phyloP scores from a whole-genome alignment of 192 early-diverging fungal genomes.

The Backusella circina region DNA sequence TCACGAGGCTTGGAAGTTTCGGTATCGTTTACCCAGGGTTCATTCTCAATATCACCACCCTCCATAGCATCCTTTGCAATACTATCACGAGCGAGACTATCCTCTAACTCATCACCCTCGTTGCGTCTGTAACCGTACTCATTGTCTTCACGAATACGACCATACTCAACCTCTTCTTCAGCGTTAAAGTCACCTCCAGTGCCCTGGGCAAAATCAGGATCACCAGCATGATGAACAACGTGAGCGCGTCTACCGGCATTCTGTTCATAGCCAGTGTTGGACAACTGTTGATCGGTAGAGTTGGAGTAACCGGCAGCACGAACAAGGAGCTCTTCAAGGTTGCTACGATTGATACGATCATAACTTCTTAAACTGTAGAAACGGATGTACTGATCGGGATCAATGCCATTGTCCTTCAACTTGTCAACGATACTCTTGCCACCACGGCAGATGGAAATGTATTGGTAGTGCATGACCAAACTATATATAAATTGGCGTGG shows the following conservation, averaged over 20 bases:
- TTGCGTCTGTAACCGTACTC: neutral
- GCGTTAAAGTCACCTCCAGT: conserved; percentile 7
- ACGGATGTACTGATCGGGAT: conserved; percentile 60
- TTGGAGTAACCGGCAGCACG: conserved; percentile 17
- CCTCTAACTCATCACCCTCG: neutral
- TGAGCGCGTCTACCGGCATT: neutral
- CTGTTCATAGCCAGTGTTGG: neutral
- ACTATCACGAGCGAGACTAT: conserved; percentile 3
- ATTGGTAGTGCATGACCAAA: conserved; percentile 80
- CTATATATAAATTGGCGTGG: conserved; percentile 4
- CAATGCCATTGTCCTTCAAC: conserved; percentile 52
- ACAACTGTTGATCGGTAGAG: conserved; percentile 1
- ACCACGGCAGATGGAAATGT: conserved; percentile 75
- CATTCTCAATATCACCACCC: neutral
- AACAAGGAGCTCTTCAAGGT: conserved; percentile 18
- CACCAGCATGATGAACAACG: conserved; percentile 13
- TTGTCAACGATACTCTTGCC: conserved; percentile 63
- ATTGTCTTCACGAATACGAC: conserved; percentile 9
- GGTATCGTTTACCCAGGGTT: neutral
- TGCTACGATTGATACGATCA: conserved; percentile 56
- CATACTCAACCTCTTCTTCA: conserved; percentile 25
- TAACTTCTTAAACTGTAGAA: conserved; percentile 79
- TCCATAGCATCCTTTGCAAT: conserved; percentile 4
- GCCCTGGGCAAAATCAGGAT: conserved; percentile 25
- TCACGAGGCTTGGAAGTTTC: neutral